These are phyloP conservation scores for Pseudogymnoascus sp. DNA, from an alignment of 2,329 filamentous ascomycete genomes.

Conservation along the genomic window DNA sequence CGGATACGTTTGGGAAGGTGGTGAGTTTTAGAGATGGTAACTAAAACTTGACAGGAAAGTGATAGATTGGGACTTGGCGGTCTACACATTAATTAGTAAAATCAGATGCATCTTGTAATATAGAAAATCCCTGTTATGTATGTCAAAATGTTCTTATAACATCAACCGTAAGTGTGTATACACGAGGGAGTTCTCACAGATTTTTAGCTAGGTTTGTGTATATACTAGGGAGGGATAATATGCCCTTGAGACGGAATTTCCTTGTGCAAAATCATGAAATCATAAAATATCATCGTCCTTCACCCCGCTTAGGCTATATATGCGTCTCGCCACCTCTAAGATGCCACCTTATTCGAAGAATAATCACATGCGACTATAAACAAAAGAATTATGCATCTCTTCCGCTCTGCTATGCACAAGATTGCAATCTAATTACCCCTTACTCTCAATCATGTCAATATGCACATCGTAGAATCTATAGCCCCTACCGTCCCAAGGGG, in stretches of 20 bases:
- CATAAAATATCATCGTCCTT: no score
- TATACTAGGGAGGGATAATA: no score
- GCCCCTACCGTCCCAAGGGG: background rate
- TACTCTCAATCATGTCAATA: background rate
- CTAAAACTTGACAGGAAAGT: background rate
- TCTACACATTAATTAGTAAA: background rate
- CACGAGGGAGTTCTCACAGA: no score
- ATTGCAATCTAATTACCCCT: background rate
- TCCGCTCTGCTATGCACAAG: background rate
- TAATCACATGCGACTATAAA: background rate
- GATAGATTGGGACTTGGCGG: background rate
- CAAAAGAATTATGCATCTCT: background rate
- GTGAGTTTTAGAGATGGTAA: conserved; percentile 26
- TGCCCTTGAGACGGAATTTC: no score
- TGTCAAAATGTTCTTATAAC: no score
- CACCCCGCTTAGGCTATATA: no score
- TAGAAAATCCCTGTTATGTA: no score
- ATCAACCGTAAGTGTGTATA: no score
- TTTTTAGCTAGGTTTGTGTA: no score
- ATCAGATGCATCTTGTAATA: no score
- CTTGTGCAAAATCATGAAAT: no score
- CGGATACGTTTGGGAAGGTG: conserved; percentile 47
- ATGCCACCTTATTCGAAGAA: background rate
- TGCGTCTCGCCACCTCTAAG: no score
- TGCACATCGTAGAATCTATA: background rate